Evolutionary conservation across 176 grass and related monocot genomes (phyloP).

Genomic region (Aechmea fasciata): DNA sequence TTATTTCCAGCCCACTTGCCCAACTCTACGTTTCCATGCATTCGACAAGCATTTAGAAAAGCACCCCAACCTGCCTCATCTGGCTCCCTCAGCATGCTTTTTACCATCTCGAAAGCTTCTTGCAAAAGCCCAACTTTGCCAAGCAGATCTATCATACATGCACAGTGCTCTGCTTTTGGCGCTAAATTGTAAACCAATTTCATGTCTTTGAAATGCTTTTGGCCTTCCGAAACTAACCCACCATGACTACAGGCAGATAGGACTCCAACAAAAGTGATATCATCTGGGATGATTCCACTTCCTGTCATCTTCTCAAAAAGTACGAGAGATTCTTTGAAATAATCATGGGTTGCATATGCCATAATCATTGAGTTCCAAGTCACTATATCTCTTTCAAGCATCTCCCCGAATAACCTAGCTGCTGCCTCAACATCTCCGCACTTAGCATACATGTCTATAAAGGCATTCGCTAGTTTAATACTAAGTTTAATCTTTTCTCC

Average conservation of each 20-base stretch:
- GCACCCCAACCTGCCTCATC: conserved; percentile 52
- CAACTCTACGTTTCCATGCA: conserved; percentile 51
- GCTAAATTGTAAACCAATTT: conserved; percentile 34
- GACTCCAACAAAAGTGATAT: conserved; percentile 49
- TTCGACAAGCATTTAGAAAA: conserved; percentile 48
- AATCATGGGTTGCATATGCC: conserved; percentile 40
- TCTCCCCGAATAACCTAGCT: conserved; percentile 40
- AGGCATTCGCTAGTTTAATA: conserved; percentile 48
- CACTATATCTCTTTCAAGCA: conserved; percentile 47
- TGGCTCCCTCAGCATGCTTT: conserved; percentile 36
- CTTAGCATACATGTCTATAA: conserved; percentile 57
- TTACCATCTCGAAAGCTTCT: conserved; percentile 48
- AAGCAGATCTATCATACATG: conserved; percentile 56
- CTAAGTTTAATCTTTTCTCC: conserved; percentile 25
- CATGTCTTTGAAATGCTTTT: conserved; percentile 43
- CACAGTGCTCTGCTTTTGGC: conserved; percentile 44
- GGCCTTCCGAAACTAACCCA: conserved; percentile 48
- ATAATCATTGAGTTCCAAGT: conserved; percentile 59
- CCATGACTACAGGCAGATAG: conserved; percentile 53
- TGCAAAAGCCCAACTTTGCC: conserved; percentile 55
- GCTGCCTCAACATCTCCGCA: conserved; percentile 51
- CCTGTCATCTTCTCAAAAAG: conserved; percentile 40
- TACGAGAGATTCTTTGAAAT: conserved; percentile 26
- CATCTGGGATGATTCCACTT: conserved; percentile 25
- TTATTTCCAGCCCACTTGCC: conserved; percentile 41